phyloP scores from a whole-genome alignment of 2,329 filamentous ascomycete genomes.

The Cordyceps militaris region DNA sequence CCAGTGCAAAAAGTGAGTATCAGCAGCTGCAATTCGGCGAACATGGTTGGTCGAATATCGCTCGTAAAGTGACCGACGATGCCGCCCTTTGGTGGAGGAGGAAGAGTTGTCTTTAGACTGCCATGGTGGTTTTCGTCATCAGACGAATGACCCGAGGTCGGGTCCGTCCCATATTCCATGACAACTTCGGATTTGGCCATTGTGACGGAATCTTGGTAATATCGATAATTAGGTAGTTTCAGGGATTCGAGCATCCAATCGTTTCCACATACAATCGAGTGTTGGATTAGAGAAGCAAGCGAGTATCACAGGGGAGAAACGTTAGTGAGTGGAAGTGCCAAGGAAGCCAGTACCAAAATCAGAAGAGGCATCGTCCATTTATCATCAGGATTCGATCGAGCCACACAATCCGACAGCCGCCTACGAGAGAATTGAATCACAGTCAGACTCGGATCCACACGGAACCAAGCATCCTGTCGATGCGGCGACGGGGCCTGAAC shows the following conservation, averaged over 20 bases:
- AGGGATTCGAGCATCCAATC: not conserved
- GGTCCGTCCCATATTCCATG: not conserved
- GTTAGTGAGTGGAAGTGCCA: not conserved
- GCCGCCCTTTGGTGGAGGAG: not conserved
- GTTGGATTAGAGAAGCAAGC: not conserved
- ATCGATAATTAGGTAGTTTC: not conserved
- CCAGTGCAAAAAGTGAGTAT: conserved; percentile 44
- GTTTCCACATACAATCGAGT: not conserved
- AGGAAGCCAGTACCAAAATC: not conserved
- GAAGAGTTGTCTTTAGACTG: not conserved
- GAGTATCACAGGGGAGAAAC: not conserved
- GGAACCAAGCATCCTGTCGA: not conserved
- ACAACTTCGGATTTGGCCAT: not conserved
- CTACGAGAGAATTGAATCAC: not conserved
- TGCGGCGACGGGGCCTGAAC: not conserved
- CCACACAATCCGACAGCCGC: conserved; percentile 8
- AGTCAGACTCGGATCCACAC: conserved; percentile 3
- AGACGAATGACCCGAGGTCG: conserved; percentile 2
- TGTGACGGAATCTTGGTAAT: not conserved
- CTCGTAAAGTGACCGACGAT: conserved; percentile 18
- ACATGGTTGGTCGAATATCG: conserved; percentile 31
- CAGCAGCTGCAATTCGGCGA: conserved; percentile 40
- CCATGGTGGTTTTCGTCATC: conserved; percentile 2
- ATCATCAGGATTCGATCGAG: not conserved
- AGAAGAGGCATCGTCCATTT: not conserved